Conservation (phyloP, 1,139 yeast species). For the Yamadazyma epiphylla region DNA sequence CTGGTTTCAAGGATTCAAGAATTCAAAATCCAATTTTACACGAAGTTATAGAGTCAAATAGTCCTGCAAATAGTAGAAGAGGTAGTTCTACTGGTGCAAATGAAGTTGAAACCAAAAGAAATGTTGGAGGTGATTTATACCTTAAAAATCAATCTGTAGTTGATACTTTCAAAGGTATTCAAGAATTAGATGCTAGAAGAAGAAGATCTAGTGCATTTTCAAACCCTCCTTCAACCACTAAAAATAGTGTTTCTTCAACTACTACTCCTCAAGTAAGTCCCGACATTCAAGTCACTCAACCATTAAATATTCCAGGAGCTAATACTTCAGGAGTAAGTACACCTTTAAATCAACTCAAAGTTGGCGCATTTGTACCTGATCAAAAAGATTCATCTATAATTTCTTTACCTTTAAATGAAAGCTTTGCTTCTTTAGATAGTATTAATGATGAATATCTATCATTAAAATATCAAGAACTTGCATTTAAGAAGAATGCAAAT, state of each 20-base stretch:
- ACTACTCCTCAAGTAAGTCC: conserved; percentile 6
- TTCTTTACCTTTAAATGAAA: conserved; percentile 62
- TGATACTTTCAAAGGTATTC: conserved; percentile 49
- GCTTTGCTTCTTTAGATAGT: conserved; percentile 76
- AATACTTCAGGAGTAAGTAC: background rate
- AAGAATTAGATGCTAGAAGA: conserved; percentile 43
- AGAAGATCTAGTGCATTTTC: conserved; percentile 37
- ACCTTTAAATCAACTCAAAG: conserved; percentile 14
- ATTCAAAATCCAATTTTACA: conserved; percentile 24
- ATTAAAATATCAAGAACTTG: conserved; percentile 32
- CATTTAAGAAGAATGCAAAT: conserved; percentile 9
- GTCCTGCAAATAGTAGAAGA: conserved; percentile 23
- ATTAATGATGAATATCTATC: conserved; percentile 55
- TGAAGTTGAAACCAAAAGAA: conserved; percentile 49
- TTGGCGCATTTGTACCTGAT: conserved; percentile 27
- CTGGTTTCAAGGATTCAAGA: conserved; percentile 32
- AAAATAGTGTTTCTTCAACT: conserved; percentile 16
- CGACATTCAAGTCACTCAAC: conserved; percentile 7
- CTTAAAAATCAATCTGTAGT: conserved; percentile 45
- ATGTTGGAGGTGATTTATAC: conserved; percentile 55
- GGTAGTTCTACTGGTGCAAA: conserved; percentile 34
- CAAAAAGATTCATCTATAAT: conserved; percentile 35
- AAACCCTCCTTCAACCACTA: conserved; percentile 13
- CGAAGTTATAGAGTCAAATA: conserved; percentile 33
- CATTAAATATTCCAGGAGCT: conserved; percentile 11